Evolutionary conservation across 352 stramenopile genomes (phyloP).

Genomic region (Phytophthora megakarya): DNA sequence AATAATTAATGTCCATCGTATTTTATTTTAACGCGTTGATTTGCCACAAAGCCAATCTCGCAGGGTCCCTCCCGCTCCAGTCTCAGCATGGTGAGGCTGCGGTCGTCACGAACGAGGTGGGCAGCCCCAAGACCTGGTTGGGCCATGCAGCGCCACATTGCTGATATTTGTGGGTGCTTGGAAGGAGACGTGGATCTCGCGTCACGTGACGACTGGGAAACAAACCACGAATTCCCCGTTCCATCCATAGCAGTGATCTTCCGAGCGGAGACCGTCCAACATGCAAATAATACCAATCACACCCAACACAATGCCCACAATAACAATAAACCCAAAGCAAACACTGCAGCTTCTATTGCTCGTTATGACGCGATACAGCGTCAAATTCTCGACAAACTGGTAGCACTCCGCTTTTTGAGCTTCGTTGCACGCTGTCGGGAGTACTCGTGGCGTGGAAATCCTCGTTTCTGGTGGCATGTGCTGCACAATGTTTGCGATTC

Average conservation of each 20-base stretch:
- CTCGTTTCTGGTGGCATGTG: conserved; percentile 42
- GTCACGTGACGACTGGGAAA: neutral
- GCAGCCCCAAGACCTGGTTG: neutral
- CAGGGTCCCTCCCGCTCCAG: too few species aligned
- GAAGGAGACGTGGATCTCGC: conserved; percentile 9
- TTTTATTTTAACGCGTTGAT: too few species aligned
- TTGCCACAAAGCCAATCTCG: too few species aligned
- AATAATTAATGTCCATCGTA: too few species aligned
- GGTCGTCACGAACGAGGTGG: neutral
- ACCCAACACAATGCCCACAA: neutral
- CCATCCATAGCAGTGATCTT: conserved; percentile 22
- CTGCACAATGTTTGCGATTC: conserved; percentile 11
- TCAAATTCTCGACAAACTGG: conserved; percentile 22
- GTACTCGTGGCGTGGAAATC: conserved; percentile 40
- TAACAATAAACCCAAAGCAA: neutral
- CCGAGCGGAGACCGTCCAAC: neutral
- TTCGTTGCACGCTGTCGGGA: conserved; percentile 23
- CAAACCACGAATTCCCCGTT: conserved; percentile 3
- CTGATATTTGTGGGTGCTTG: conserved; percentile 20
- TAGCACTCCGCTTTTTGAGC: conserved; percentile 38
- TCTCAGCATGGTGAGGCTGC: neutral
- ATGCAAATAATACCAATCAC: conserved; percentile 1
- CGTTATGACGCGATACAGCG: neutral
- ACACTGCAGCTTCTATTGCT: neutral
- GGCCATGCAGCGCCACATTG: conserved; percentile 6